Evolutionary conservation across 345 rosid species (phyloP).

Genomic region (Brassica rapa): DNA sequence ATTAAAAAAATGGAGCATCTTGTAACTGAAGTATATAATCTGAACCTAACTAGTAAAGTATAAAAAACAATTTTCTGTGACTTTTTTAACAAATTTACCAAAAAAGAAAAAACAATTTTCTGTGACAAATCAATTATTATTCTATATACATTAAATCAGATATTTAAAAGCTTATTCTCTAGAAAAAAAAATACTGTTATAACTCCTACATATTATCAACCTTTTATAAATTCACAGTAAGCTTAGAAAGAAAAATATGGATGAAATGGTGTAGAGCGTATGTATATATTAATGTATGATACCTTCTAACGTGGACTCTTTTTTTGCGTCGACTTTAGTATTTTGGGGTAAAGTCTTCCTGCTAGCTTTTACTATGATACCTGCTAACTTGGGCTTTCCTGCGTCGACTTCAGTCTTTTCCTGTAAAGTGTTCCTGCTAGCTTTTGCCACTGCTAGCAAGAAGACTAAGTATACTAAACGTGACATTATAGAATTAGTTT

Average conservation of each 20-base stretch:
- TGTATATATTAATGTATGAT: background rate
- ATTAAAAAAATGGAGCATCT: background rate
- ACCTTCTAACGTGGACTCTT: constrained; percentile 5
- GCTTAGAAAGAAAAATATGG: background rate
- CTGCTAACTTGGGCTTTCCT: background rate
- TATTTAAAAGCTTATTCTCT: background rate
- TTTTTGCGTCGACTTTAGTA: background rate
- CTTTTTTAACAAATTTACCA: too few species aligned
- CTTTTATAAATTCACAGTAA: background rate
- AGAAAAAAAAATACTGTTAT: background rate
- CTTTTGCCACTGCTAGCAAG: constrained; percentile 17
- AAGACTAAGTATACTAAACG: background rate
- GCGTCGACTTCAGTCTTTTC: background rate
- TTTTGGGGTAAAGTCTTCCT: constrained; percentile 4
- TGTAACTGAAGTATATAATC: background rate
- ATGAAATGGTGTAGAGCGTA: background rate
- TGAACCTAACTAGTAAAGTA: background rate
- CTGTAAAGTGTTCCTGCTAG: constrained; percentile 1
- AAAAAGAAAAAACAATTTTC: background rate
- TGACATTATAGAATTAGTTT: background rate
- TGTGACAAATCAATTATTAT: background rate
- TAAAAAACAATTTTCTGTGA: background rate
- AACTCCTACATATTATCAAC: background rate
- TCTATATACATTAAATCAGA: background rate
- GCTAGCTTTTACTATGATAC: constrained; percentile 2